Base-by-base conservation (phyloP, 1,284 basidiomycete genomes). In the Coniferiporia weirii region DNA sequence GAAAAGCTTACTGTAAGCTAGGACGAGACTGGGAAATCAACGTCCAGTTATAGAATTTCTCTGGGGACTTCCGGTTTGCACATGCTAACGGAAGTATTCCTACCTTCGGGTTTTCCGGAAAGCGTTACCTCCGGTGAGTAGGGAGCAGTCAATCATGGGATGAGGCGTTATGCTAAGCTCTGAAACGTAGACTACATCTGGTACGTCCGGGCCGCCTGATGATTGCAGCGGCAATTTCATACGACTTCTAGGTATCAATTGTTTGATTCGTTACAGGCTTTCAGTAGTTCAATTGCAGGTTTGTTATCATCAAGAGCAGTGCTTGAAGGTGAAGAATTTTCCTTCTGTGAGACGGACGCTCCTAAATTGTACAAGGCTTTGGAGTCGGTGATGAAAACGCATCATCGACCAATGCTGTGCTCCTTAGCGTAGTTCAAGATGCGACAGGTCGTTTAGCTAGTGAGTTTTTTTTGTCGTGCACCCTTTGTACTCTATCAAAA, bases 301-400 rank as follows among this genome's bases (percentile, higher is more conserved):
- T 70, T 88, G 35, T 68, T 87, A 20, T 81, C 86, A 1, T 86
- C 85, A 4, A 73, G 85, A 62, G 85, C 85, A n/a, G 78, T 84
- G 2, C 71, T 89, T 12, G 82, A 87, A 77, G 85, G 85, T 83
- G 57, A 45, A 46, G 55, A 5, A 19, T 34, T 49, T 43, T 48
- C 34, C 2, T 5, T 38, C 35, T 19, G 34, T 7, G 13, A 35
- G 19, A 46, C 10, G n/a, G 20, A 50, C 38, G 10, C 17, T 34
- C 49, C 32, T 48, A 17, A 38, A 20, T 19, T 34, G 5, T 35
- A 50, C 15, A 63, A 87, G 85, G 83, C 15, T 80, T 85, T 64
- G 86, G 85, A 4, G 85, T 88, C 17, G 85, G 85, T 0, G 76
- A 87, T 59, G 79, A 84, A 10, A 79, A 80, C 10, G 83, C 82